phyloP scores from a whole-genome alignment of 257 asterid genomes.

The Solanum chilense region DNA sequence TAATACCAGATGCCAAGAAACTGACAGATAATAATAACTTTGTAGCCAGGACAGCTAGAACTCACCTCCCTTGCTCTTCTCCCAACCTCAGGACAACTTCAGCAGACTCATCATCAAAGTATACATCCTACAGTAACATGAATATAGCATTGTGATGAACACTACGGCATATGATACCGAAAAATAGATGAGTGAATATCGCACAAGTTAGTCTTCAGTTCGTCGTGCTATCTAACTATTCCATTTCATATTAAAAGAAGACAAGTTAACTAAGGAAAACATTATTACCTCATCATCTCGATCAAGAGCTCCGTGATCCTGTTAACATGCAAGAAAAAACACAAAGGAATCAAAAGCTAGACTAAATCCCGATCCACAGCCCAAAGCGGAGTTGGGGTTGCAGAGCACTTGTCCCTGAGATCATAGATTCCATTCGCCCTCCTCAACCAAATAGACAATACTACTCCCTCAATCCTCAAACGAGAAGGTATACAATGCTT shows the following conservation, averaged over 20 bases:
- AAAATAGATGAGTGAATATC: not conserved
- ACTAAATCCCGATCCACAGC: not conserved
- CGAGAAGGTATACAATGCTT: not conserved
- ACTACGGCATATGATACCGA: not conserved
- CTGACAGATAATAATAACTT: not conserved
- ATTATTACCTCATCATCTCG: conserved; percentile 81
- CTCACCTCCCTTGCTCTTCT: conserved; percentile 95
- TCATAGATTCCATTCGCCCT: not conserved
- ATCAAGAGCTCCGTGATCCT: conserved; percentile 77
- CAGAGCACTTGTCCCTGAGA: not conserved
- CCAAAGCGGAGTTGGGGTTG: not conserved
- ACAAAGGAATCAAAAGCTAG: not conserved
- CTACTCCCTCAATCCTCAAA: not conserved
- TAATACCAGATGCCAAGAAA: not conserved
- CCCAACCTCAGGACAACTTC: conserved; percentile 96
- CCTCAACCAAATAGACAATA: not conserved
- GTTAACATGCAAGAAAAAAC: conserved; percentile 12
- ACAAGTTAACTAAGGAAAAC: not conserved
- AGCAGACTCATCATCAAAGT: conserved; percentile 92
- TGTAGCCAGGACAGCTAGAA: not conserved
- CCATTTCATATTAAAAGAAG: not conserved
- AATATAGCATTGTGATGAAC: not conserved
- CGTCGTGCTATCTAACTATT: not conserved
- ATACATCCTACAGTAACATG: conserved; percentile 51
- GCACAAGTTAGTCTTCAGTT: not conserved